Conservation (phyloP, 768 basidiomycete genomes). For the Tylopilus felleus region DNA sequence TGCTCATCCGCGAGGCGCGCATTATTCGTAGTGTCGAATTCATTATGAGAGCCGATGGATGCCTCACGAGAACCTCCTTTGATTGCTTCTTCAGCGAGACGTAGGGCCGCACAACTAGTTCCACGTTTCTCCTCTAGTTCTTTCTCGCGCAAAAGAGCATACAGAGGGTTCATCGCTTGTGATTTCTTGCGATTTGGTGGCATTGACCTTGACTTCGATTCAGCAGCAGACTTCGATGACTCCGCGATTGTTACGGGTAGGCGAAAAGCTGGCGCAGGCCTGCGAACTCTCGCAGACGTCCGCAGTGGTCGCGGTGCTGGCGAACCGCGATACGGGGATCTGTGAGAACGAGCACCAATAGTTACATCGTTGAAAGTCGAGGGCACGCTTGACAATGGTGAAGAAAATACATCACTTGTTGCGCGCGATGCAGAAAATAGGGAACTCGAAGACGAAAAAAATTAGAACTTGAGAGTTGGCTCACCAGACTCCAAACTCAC, state of each 20-base stretch:
- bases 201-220: not conserved
- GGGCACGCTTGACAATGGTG: conserved; percentile 21
- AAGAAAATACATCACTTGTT: conserved; percentile 14
- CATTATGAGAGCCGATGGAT: conserved; percentile 9
- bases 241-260: conserved; percentile 12
- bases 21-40: conserved; percentile 18
- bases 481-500: conserved; percentile 5
- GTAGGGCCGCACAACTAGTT: conserved; percentile 40
- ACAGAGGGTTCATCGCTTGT: conserved; percentile 48
- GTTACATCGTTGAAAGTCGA: conserved; percentile 5
- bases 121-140: conserved; percentile 27
- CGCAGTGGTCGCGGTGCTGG: conserved; percentile 9
- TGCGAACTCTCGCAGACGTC: conserved; percentile 21
- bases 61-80: conserved; percentile 31
- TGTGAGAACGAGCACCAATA: not conserved
- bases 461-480: not conserved
- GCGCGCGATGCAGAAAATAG: not conserved
- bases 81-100: conserved; percentile 43
- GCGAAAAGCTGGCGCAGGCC: conserved; percentile 2
- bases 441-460: conserved; percentile 6
- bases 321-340: not conserved
- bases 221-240: conserved; percentile 1
- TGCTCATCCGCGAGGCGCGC: conserved; percentile 34
- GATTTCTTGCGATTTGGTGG: conserved; percentile 17
- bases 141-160: conserved; percentile 55